Percentiles rank a stretch among this genome's conserved stretches.
Conservation (phyloP, 2,329 filamentous ascomycete species). For the Claviceps digitariae region DNA sequence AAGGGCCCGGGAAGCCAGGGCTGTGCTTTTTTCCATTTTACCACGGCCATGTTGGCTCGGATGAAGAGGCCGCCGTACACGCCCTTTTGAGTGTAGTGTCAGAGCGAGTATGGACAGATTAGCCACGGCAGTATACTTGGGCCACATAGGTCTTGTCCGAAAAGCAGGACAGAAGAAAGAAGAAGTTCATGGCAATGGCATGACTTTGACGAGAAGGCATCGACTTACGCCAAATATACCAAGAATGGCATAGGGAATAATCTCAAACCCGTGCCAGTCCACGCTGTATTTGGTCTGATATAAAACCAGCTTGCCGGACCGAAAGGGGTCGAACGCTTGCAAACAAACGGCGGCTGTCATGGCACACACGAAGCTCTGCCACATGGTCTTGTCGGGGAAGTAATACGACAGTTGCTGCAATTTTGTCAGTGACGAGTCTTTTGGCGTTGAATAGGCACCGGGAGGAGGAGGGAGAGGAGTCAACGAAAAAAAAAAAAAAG, state of each 20-base stretch:
- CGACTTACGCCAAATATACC: conserved; percentile 60
- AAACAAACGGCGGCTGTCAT: conserved; percentile 96
- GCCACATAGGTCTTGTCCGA: too few species aligned
- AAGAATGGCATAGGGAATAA: conserved; percentile 74
- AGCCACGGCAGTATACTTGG: not conserved
- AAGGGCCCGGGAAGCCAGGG: conserved; percentile 59
- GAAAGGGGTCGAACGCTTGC: conserved; percentile 86
- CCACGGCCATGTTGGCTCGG: conserved; percentile 79
- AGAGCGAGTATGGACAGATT: not conserved
- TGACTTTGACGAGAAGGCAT: too few species aligned
- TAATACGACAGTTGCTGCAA: conserved; percentile 79
- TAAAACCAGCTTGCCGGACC: conserved; percentile 86
- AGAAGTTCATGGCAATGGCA: conserved; percentile 4
- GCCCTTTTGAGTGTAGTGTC: conserved; percentile 35
- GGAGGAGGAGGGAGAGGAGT: too few species aligned
- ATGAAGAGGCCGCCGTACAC: conserved; percentile 92
- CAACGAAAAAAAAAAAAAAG: too few species aligned
- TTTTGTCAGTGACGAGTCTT: not conserved
- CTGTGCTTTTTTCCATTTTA: conserved; percentile 60
- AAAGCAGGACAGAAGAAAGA: not conserved
- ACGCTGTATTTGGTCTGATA: conserved; percentile 91
- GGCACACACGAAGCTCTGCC: conserved; percentile 97
- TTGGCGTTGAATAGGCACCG: too few species aligned
- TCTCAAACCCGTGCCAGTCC: conserved; percentile 88
- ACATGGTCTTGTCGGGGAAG: conserved; percentile 99